Evolutionary conservation across 768 basidiomycete genomes (phyloP), one percentile per base, ranked within the genome.

Genomic region (Dioszegia hungarica): DNA sequence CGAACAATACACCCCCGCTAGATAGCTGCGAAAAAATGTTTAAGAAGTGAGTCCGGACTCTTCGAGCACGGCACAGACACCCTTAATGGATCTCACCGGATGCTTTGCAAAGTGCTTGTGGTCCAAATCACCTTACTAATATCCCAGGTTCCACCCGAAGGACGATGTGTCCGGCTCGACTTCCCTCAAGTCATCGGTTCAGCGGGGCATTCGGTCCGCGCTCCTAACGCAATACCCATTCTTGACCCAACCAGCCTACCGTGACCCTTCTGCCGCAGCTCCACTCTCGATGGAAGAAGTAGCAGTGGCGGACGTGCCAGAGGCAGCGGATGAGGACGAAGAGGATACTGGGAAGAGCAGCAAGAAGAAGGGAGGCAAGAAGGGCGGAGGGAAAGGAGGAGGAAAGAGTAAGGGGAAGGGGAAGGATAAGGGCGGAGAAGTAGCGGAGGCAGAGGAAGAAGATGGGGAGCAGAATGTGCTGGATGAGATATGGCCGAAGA

Each of bases 401-500:
- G 63, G 57, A 36, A 44, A 51, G 57, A 44, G 36, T 14, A 20
- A 50, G 37, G 43, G 31, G 29, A 53, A 33, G 40, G 37, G n/a
- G 39, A 40, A 47, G 33, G 37, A 29, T 39, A 65, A 58, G 56
- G 64, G 41, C 2, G 37, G 46, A 27, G 57, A 62, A 55, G 61
- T 56, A 46, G 64, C 54, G 43, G 68, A 45, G 10, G 46, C 22
- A 39, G 52, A 61, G 50, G 68, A 57, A 24, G 68, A 64, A 33
- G 66, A 57, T 15, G 64, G 63, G 41, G 61, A 58, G 22, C 54
- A 53, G 17, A 65, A 64, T 45, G 57, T 60, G 9, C 54, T 63
- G 36, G 95, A 99, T 72, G 83, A 83, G 66, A 83, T 99, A 49
- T 99, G 95, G 95, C 90, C 93, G 2, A 99, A 98, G 88, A 99